Evolutionary conservation across 2,329 filamentous ascomycete genomes (phyloP).

Genomic region (Alternaria infectoria): DNA sequence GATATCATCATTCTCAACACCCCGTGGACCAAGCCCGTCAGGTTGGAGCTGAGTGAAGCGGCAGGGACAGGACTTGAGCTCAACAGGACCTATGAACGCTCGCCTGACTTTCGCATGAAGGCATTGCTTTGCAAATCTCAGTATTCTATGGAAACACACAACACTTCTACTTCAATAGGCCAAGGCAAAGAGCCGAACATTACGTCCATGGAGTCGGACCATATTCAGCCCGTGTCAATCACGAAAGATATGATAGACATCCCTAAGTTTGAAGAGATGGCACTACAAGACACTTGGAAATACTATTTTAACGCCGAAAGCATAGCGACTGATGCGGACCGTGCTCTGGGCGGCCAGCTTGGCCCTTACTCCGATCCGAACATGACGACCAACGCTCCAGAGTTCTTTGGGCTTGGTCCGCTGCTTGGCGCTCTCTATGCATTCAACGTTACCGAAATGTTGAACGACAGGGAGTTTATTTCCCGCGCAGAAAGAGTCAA

Average conservation of each 20-base stretch:
- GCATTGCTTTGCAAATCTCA: conserved; percentile 10
- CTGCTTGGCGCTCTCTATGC: conserved; percentile 14
- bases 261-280: neutral
- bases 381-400: neutral
- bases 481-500: conserved; percentile 19
- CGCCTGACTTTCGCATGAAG: conserved; percentile 20
- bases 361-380: neutral
- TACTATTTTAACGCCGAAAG: neutral
- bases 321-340: neutral
- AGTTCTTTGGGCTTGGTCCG: conserved; percentile 11
- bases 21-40: conserved; percentile 18
- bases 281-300: neutral
- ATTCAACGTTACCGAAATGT: conserved; percentile 1
- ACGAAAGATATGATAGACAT: neutral
- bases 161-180: neutral
- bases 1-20: conserved; percentile 26
- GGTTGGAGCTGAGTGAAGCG: neutral
- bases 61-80: neutral
- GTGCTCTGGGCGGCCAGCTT: neutral
- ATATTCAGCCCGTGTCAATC: neutral
- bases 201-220: neutral
- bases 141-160: neutral
- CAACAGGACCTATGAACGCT: conserved; percentile 15
- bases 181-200: neutral
- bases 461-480: neutral